Conservation (phyloP, 2,329 filamentous ascomycete species). For the Teratosphaeria nubilosa region DNA sequence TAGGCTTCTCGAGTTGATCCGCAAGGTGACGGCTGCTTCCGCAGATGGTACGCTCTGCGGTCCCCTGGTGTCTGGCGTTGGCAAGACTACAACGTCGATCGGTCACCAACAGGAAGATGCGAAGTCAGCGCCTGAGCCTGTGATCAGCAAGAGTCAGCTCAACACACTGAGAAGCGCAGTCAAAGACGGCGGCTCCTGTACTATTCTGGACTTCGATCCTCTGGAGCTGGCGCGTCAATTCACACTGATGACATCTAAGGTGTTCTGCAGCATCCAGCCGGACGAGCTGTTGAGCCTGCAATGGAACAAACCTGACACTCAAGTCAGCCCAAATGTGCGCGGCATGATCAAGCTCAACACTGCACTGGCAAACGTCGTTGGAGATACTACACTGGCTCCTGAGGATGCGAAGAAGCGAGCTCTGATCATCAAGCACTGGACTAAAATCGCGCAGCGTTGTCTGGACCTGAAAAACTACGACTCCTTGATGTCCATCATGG, state of each 20-base stretch:
- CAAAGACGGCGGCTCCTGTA: constrained; percentile 52
- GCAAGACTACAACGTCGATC: constrained; percentile 72
- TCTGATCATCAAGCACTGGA: constrained; percentile 89
- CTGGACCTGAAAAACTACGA: constrained; percentile 92
- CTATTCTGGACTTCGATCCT: constrained; percentile 81
- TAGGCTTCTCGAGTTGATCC: constrained; percentile 67
- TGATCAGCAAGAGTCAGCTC: constrained; percentile 67
- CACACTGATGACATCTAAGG: constrained; percentile 79
- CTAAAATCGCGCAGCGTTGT: constrained; percentile 83
- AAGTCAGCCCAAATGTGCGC: constrained; percentile 76
- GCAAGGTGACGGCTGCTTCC: constrained; percentile 62
- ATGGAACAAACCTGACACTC: constrained; percentile 82
- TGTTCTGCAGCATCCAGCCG: constrained; percentile 85
- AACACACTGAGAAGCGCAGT: constrained; percentile 65
- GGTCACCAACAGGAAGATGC: constrained; percentile 43
- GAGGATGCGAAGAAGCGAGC: constrained; percentile 91
- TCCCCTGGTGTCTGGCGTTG: constrained; percentile 69
- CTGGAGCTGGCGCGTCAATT: constrained; percentile 85
- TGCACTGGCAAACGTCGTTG: constrained; percentile 83
- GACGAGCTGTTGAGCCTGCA: constrained; percentile 86
- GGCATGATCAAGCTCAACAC: constrained; percentile 90
- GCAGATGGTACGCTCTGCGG: constrained; percentile 13
- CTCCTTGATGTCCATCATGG: constrained; percentile 92
- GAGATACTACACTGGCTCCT: constrained; percentile 79
- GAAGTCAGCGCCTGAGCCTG: constrained; percentile 48